These are phyloP conservation scores for Articulospora tetracladia DNA, from an alignment of 495 filamentous ascomycete species.

Conservation along the genomic window DNA sequence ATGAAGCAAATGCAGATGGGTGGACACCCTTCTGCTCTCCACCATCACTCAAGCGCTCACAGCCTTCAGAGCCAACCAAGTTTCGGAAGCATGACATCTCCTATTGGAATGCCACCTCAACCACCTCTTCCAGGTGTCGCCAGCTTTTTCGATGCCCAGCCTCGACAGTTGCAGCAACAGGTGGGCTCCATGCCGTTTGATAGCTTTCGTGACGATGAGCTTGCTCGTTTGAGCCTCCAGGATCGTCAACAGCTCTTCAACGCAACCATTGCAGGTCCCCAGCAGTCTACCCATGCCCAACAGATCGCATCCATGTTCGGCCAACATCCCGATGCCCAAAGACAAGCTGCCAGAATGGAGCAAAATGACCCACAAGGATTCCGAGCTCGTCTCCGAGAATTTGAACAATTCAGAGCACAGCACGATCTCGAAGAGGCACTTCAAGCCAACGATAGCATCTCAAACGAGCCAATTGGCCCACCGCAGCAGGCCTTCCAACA, in stretches of 20 bases:
- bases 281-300: slow-evolving; percentile 29
- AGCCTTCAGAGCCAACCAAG: slow-evolving; percentile 95
- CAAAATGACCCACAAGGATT: slow-evolving; percentile 47
- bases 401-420: slow-evolving; percentile 53
- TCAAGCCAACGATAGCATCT: slow-evolving; percentile 13
- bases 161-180: slow-evolving; percentile 26
- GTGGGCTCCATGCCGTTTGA: slow-evolving; percentile 29
- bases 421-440: slow-evolving; percentile 42
- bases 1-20: slow-evolving; percentile 71
- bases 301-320: slow-evolving; percentile 31
- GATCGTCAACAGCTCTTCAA: slow-evolving; percentile 29
- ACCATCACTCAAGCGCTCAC: slow-evolving; percentile 91
- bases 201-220: slow-evolving; percentile 43
- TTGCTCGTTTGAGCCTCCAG: slow-evolving; percentile 32
- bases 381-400: slow-evolving; percentile 48
- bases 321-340: slow-evolving; percentile 54
- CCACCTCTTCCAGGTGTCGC: slow-evolving; percentile 54
- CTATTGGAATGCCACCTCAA: slow-evolving; percentile 71
- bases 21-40: slow-evolving; percentile 58
- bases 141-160: slow-evolving; percentile 66
- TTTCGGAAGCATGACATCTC: slow-evolving; percentile 88
- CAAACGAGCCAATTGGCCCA: slow-evolving; percentile 20
- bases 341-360: slow-evolving; percentile 26
- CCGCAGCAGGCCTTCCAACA: slow-evolving; percentile 1
- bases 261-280: slow-evolving; percentile 16